These are phyloP conservation scores for Crepidotus variabilis DNA, from an alignment of 768 basidiomycete genomes.

Conservation along the genomic window DNA sequence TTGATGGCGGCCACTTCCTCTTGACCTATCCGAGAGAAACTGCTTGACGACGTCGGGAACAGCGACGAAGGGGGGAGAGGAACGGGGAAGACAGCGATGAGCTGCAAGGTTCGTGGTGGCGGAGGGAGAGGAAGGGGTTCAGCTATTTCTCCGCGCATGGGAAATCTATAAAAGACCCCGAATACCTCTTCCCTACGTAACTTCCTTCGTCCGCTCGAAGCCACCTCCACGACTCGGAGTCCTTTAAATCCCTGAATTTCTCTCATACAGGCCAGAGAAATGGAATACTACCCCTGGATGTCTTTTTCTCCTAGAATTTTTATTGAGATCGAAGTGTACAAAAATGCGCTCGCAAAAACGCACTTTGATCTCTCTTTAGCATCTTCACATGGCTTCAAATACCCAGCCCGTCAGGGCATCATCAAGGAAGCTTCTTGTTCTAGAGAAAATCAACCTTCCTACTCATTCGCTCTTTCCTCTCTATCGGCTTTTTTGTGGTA, in stretches of 20 bases:
- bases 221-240: neutral
- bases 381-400: neutral
- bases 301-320: neutral
- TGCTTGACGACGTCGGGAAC: neutral
- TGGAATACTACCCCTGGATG: neutral
- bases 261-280: neutral
- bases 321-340: neutral
- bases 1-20: neutral
- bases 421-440: neutral
- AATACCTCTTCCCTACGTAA: neutral
- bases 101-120: neutral
- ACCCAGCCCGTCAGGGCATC: neutral
- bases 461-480: neutral
- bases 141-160: slow-evolving; percentile 1
- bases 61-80: slow-evolving; percentile 4
- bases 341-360: neutral
- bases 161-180: slow-evolving; percentile 3
- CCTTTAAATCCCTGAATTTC: neutral
- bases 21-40: neutral
- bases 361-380: too few relatives aligned
- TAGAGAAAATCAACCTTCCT: neutral
- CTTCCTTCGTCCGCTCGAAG: neutral
- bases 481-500: neutral
- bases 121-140: neutral
- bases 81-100: neutral